Percentiles rank a stretch among this genome's conserved stretches.
Evolutionary conservation across 306 rosid species (phyloP).

Genomic region (Clitoria ternatea): DNA sequence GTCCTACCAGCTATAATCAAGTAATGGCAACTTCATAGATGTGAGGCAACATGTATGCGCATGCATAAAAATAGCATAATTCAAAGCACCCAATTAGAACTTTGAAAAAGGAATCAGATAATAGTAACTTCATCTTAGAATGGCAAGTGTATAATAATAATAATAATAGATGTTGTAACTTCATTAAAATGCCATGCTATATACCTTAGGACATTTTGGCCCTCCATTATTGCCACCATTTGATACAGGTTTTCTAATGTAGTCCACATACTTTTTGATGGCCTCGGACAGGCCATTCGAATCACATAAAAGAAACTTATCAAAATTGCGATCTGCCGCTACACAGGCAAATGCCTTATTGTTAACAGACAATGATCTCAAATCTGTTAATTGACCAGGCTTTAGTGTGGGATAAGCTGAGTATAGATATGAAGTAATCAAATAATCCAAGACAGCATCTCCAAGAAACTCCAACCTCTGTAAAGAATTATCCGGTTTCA

Average conservation of each 20-base stretch:
- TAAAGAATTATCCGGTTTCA: conserved; percentile 25
- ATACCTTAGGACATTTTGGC: conserved; percentile 88
- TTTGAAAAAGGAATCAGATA: conserved; percentile 16
- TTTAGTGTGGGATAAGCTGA: conserved; percentile 84
- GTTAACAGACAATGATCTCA: conserved; percentile 77
- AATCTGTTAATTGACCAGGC: conserved; percentile 94
- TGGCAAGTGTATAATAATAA: not conserved
- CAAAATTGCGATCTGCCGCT: conserved; percentile 59
- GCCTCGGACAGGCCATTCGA: conserved; percentile 54
- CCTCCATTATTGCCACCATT: conserved; percentile 32
- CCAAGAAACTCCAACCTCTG: conserved; percentile 98
- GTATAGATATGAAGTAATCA: conserved; percentile 86
- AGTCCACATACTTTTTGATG: conserved; percentile 51
- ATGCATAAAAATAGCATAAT: not conserved
- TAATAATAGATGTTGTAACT: not conserved
- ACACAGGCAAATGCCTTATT: conserved; percentile 86
- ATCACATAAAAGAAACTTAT: conserved; percentile 63
- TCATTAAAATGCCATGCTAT: not conserved
- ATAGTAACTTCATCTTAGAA: conserved; percentile 7
- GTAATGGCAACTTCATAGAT: not conserved
- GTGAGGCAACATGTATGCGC: not conserved
- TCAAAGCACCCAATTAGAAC: conserved; percentile 2
- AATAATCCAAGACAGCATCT: conserved; percentile 92
- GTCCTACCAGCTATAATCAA: not conserved
- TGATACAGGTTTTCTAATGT: conserved; percentile 29